Evolutionary conservation across 345 rosid species (phyloP).

Genomic region (Firmiana major): DNA sequence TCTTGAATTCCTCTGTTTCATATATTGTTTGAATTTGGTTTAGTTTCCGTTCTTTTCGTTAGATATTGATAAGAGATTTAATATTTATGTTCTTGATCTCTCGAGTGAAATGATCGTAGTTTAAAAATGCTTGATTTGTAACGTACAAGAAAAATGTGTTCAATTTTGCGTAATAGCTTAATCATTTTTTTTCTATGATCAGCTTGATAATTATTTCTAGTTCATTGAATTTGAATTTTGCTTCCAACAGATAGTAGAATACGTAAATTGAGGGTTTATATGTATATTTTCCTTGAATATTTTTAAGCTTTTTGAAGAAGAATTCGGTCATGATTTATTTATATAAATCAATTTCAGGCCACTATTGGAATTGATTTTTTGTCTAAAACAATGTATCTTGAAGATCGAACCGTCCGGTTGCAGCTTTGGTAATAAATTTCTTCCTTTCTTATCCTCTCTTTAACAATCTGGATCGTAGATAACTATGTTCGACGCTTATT

Average conservation of each 20-base stretch:
- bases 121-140: conserved; percentile 1
- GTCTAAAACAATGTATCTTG: conserved; percentile 94
- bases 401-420: conserved; percentile 83
- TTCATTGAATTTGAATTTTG: neutral
- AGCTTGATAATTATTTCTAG: neutral
- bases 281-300: neutral
- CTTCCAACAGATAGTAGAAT: neutral
- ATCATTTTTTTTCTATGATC: neutral
- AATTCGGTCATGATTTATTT: neutral
- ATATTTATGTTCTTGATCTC: conserved; percentile 2
- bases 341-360: conserved; percentile 47
- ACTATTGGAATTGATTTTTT: conserved; percentile 88
- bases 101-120: neutral
- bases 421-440: conserved; percentile 61
- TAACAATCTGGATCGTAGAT: neutral
- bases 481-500: neutral
- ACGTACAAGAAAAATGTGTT: neutral
- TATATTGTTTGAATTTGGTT: conserved; percentile 1
- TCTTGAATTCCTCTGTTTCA: neutral
- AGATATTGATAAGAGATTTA: neutral
- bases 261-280: too few species aligned
- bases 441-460: neutral
- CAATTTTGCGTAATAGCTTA: neutral
- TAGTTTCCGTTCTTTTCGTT: neutral
- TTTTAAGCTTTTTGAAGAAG: neutral